Evolutionary conservation across 2,329 filamentous ascomycete genomes (phyloP).

Genomic region (Spiromastix sp.): DNA sequence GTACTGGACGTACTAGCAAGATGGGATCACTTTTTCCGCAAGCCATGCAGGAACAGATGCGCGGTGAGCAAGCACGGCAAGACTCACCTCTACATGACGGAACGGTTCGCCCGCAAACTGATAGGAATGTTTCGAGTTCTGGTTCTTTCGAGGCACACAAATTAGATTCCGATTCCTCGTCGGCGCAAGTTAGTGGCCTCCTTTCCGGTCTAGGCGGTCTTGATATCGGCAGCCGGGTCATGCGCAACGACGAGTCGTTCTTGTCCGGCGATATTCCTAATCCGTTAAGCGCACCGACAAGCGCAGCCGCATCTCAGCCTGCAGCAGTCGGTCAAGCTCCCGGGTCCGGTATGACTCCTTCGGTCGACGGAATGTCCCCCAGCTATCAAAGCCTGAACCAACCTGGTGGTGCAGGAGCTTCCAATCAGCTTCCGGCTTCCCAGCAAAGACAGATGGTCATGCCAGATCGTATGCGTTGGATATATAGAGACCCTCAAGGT

Average conservation of each 20-base stretch:
- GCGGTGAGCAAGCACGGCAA: conserved; percentile 49
- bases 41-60: conserved; percentile 87
- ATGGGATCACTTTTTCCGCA: conserved; percentile 78
- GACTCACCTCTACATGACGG: conserved; percentile 49
- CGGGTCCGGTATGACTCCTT: conserved; percentile 20
- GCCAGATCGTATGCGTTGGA: conserved; percentile 98
- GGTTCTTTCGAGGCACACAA: conserved; percentile 40
- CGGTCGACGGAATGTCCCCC: conserved; percentile 20
- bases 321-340: conserved; percentile 20
- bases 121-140: conserved; percentile 49
- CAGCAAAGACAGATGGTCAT: conserved; percentile 91
- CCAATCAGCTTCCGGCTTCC: conserved; percentile 56
- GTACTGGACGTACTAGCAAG: conserved; percentile 67
- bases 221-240: conserved; percentile 8
- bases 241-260: conserved; percentile 15
- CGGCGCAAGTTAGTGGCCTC: conserved; percentile 26
- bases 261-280: conserved; percentile 21
- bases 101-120: conserved; percentile 49
- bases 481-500: conserved; percentile 90
- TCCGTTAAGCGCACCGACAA: conserved; percentile 20
- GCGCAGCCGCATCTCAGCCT: conserved; percentile 25
- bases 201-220: conserved; percentile 21
- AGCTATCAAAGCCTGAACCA: conserved; percentile 26
- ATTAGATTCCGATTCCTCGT: conserved; percentile 12
- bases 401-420: conserved; percentile 34